Evolutionary conservation across 257 asterid genomes (phyloP), one percentile per base, ranked within the genome.

Genomic region (Nicotiana benthamiana): DNA sequence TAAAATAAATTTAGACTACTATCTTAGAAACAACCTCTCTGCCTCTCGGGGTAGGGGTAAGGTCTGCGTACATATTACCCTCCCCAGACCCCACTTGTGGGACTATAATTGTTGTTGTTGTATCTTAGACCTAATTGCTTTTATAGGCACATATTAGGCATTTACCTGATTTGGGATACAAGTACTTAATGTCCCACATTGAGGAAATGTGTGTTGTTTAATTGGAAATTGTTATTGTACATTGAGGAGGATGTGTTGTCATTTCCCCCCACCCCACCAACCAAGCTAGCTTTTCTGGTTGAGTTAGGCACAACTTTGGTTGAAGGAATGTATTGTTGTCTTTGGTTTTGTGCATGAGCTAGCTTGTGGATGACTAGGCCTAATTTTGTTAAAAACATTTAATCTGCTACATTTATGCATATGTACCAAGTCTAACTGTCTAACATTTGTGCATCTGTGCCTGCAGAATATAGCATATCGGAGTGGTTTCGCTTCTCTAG

Each of bases 401-500:
- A 13, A 70, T 70, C 34, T 24, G 17, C 59, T 22, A 24, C 60
- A 24, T 74, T 40, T 74, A 74, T 48, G 79, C 79, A 74, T 74
- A 53, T 48, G 26, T 24, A 53, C 60, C 8, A 15, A 48, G 61
- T 46, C 77, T 46, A 46, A 24, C 24, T 8, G 40, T 74, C 78
- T 74, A 48, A 74, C 36, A 26, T 48, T 26, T 8, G 13, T 15
- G 9, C 24, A 16, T 9, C 15, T 48, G 26, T 74, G 62, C 27
- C 51, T 48, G 62, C 79, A 74, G 79, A 74, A 74, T 74, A 46
- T 75, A 24, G 75, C 59, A 78, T 63, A 43, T 62, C 60, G 75
- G 40, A 79, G 82, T 79, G 70, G 61, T 52, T 62, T 51, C 20
- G 59, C 82, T 46, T 79, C 82, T 79, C 46, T 60, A 28, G 59